phyloP scores from a whole-genome alignment of 176 grass and related monocot genomes.

The Avena eriantha region DNA sequence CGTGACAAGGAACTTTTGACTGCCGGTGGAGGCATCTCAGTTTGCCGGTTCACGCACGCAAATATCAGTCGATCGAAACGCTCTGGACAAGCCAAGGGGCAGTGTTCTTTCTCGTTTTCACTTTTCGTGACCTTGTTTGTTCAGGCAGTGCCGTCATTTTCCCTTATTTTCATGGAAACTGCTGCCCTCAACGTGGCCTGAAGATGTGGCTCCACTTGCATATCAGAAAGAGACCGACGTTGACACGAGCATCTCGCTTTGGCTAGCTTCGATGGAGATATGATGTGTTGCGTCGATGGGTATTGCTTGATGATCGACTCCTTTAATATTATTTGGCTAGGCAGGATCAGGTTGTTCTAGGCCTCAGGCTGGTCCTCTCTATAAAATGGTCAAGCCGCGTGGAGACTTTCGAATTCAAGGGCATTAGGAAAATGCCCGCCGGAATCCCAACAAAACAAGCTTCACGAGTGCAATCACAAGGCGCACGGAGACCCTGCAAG shows the following conservation, averaged over 20 bases:
- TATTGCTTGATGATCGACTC: neutral
- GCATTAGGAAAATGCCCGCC: too few species aligned
- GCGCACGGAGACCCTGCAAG: too few species aligned
- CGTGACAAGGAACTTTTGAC: neutral
- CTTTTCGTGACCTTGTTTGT: neutral
- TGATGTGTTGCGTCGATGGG: neutral
- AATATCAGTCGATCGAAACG: neutral
- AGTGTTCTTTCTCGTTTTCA: neutral
- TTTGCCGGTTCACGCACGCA: neutral
- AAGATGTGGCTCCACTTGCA: slow-evolving; percentile 11
- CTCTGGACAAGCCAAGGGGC: too few species aligned
- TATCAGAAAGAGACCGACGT: neutral
- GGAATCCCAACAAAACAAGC: too few species aligned
- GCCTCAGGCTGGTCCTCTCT: too few species aligned
- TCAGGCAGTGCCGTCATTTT: neutral
- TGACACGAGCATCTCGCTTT: slow-evolving; percentile 6
- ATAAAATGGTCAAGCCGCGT: too few species aligned
- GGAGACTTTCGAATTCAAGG: too few species aligned
- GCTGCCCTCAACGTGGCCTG: slow-evolving; percentile 22
- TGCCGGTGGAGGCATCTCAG: neutral
- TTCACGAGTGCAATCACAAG: too few species aligned
- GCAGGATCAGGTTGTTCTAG: neutral
- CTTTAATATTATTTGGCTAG: neutral
- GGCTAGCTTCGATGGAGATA: neutral
- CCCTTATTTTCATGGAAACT: too few species aligned